Conservation (phyloP, 2,329 filamentous ascomycete species). For the Phialocephala sp. region DNA sequence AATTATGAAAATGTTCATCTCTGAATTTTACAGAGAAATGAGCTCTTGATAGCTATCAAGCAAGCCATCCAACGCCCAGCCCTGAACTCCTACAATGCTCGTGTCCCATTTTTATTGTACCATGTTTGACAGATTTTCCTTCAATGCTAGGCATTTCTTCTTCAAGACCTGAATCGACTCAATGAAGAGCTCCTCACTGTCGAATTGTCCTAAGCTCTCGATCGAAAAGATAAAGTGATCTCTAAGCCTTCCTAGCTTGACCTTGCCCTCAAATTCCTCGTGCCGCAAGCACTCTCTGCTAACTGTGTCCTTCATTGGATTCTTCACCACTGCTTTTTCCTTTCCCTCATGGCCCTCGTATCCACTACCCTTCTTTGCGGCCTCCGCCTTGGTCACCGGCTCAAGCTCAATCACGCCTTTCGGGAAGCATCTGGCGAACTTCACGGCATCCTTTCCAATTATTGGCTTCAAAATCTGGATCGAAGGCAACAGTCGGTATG, state of each 20-base stretch:
- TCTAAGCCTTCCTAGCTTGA: conserved; percentile 85
- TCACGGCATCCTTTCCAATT: conserved; percentile 81
- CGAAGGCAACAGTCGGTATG: conserved; percentile 86
- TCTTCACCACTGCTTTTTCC: conserved; percentile 82
- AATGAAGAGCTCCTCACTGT: conserved; percentile 91
- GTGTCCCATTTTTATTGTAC: conserved; percentile 21
- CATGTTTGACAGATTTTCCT: conserved; percentile 69
- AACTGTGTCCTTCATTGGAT: conserved; percentile 94
- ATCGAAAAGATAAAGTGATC: conserved; percentile 98
- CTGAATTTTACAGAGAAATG: conserved; percentile 19
- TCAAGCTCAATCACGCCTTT: conserved; percentile 84
- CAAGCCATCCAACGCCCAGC: conserved; percentile 39
- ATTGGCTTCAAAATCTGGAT: conserved; percentile 88
- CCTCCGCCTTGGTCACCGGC: conserved; percentile 71
- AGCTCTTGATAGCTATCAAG: conserved; percentile 30
- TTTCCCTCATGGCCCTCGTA: conserved; percentile 80
- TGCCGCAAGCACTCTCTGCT: conserved; percentile 92
- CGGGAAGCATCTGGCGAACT: conserved; percentile 91
- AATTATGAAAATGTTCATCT: conserved; percentile 4
- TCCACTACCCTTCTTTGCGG: conserved; percentile 60
- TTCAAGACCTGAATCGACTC: conserved; percentile 87
- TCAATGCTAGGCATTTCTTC: conserved; percentile 78
- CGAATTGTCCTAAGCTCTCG: conserved; percentile 94
- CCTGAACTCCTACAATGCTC: conserved; percentile 42
- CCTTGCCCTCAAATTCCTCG: conserved; percentile 92